Evolutionary conservation across 768 basidiomycete species (phyloP), one percentile per base, ranked within the genome.

Genomic region (Mycena kentingensis): DNA sequence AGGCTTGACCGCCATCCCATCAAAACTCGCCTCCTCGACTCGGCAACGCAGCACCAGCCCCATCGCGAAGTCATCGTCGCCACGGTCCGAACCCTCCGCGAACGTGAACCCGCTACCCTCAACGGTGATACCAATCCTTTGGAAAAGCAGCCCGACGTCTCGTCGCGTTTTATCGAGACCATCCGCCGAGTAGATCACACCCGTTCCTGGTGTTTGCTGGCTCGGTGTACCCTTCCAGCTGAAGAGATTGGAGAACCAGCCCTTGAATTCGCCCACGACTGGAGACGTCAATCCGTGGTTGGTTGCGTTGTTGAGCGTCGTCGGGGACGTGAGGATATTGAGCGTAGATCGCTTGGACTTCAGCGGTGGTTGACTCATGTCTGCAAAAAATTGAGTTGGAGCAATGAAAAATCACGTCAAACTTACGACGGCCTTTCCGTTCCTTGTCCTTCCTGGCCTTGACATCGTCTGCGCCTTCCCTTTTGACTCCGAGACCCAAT

Each of bases 191-290:
- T 84, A 87, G 19, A 82, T 63, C 26, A 78, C 65, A 12, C 60
- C 55, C 22, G 58, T 55, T 32, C 47, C 73, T 66, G 42, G 58
- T 63, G 67, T 51, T 66, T 68, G 13, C 60, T 54, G 71, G 67
- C 41, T 63, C 70, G 62, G 76, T 48, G 83, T 81, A 27, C 78
- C 76, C 65, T 90, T 93, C 90, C 93, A 97, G 68, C 85, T 90
- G 77, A 98, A 98, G 26, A 98, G 75, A 60, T 90, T 96, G 19
- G 92, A 90, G 71, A 98, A 95, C 95, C 95, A 97, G 28, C 88
- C 89, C 65, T 88, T 89, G 70, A 91, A 84, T 67, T 91, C 90
- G 51, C 86, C 86, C 13, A 88, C 86, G 10, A 83, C 85, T n/a
- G 88, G 88, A 15, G 88, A 83, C 6, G 81, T 73, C 36, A 83